Evolutionary conservation across 352 stramenopile genomes (phyloP).

Genomic region (Pythium aristosporum): DNA sequence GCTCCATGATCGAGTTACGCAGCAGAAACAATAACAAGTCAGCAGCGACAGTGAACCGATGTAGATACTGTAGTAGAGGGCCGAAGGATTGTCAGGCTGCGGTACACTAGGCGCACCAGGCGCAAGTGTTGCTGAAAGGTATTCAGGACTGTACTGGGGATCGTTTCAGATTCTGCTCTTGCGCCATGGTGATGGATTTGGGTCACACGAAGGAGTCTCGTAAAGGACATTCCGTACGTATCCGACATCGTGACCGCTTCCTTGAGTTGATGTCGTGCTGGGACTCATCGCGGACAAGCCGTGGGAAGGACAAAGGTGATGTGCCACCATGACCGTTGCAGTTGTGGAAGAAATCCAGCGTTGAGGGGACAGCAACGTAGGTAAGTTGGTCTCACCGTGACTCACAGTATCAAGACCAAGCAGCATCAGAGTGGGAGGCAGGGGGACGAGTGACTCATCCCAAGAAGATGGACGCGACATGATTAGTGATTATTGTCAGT

Average conservation of each 20-base stretch:
- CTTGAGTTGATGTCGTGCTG: too few relatives aligned
- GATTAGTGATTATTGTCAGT: too few relatives aligned
- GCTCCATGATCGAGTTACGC: slow-evolving; percentile 40
- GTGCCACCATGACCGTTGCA: background rate
- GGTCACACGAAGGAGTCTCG: too few relatives aligned
- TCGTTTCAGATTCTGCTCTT: too few relatives aligned
- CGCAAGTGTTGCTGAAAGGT: background rate
- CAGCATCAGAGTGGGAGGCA: background rate
- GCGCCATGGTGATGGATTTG: too few relatives aligned
- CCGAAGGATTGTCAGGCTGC: background rate
- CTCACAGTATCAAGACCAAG: background rate
- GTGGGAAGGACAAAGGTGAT: background rate
- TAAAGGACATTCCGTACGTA: too few relatives aligned
- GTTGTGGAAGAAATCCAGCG: slow-evolving; percentile 15
- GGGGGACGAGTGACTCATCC: background rate
- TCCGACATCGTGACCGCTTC: too few relatives aligned
- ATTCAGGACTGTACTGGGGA: background rate
- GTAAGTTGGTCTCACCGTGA: too few relatives aligned
- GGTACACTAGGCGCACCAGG: background rate
- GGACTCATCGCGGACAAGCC: background rate
- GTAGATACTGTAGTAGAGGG: background rate
- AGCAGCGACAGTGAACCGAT: background rate
- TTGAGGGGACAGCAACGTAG: too few relatives aligned
- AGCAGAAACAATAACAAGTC: background rate
- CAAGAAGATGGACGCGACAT: too few relatives aligned